Evolutionary conservation across 1,284 basidiomycete species (phyloP).

Genomic region (Rhizoctonia solani): DNA sequence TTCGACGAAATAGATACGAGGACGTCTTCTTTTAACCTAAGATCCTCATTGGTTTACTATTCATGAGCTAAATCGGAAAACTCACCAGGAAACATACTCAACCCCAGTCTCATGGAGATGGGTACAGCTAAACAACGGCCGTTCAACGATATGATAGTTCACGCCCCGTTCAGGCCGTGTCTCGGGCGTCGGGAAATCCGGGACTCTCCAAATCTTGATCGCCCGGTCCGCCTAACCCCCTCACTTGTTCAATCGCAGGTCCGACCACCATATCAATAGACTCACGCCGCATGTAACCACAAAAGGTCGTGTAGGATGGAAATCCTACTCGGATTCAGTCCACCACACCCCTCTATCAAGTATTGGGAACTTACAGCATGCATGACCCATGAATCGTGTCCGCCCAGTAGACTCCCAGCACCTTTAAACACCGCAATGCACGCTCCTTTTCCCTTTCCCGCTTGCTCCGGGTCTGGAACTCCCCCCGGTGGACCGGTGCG

Average conservation of each 20-base stretch:
- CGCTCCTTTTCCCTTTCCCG: slow-evolving; percentile 6
- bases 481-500: slow-evolving; percentile 16
- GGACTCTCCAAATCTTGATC: slow-evolving; percentile 26
- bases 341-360: neutral
- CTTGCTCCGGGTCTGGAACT: neutral
- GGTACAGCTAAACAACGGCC: slow-evolving; percentile 21
- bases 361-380: slow-evolving; percentile 5
- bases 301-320: slow-evolving; percentile 30
- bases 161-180: slow-evolving; percentile 5
- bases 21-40: slow-evolving; percentile 14
- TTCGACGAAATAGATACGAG: neutral
- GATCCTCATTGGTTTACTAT: neutral
- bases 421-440: slow-evolving; percentile 30
- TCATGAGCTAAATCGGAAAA: no score
- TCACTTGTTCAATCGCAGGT: neutral
- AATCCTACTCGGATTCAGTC: neutral
- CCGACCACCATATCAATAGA: neutral
- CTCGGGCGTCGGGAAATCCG: slow-evolving; percentile 22
- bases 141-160: slow-evolving; percentile 11
- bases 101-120: slow-evolving; percentile 21
- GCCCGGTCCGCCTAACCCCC: slow-evolving; percentile 14
- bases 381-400: slow-evolving; percentile 29
- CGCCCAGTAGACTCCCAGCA: neutral
- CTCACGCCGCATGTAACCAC: slow-evolving; percentile 25
- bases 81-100: slow-evolving; percentile 22